These are phyloP conservation scores for Leonotis leonurus DNA, from an alignment of 257 asterid species.

Conservation along the genomic window DNA sequence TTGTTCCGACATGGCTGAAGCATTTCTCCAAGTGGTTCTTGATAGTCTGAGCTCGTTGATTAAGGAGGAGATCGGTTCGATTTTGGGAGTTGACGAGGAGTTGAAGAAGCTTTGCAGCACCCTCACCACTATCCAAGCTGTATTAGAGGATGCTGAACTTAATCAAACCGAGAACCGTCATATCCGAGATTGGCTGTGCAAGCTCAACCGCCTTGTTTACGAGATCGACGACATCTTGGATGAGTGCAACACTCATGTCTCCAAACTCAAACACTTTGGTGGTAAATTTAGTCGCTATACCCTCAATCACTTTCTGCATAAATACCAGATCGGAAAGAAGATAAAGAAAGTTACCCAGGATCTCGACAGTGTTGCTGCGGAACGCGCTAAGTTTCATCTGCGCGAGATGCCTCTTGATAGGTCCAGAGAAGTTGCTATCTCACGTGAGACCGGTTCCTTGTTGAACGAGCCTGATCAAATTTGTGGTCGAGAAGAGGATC, in stretches of 20 bases:
- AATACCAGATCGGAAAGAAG: slow-evolving; percentile 3
- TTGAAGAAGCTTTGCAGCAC: not conserved
- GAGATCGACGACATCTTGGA: not conserved
- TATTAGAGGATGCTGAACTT: not conserved
- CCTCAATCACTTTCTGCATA: not conserved
- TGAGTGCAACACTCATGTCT: not conserved
- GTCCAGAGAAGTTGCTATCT: not conserved
- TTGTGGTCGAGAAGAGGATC: slow-evolving; percentile 23
- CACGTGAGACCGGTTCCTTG: slow-evolving; percentile 27
- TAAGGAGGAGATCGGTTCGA: not conserved
- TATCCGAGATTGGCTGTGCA: not conserved
- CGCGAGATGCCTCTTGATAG: too few species aligned
- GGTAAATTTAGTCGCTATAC: not conserved
- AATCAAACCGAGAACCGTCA: not conserved
- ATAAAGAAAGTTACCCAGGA: not conserved
- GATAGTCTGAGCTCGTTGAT: not conserved
- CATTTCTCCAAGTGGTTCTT: not conserved
- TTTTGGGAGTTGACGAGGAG: not conserved
- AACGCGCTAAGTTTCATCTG: not conserved
- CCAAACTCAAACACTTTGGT: too few species aligned
- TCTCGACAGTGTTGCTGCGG: not conserved
- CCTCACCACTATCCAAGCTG: not conserved
- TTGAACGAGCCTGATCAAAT: slow-evolving; percentile 8
- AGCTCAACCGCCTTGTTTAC: not conserved
- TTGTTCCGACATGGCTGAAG: not conserved